Base-by-base conservation (phyloP, 768 basidiomycete species). In the Leucocoprinus leucothites region DNA sequence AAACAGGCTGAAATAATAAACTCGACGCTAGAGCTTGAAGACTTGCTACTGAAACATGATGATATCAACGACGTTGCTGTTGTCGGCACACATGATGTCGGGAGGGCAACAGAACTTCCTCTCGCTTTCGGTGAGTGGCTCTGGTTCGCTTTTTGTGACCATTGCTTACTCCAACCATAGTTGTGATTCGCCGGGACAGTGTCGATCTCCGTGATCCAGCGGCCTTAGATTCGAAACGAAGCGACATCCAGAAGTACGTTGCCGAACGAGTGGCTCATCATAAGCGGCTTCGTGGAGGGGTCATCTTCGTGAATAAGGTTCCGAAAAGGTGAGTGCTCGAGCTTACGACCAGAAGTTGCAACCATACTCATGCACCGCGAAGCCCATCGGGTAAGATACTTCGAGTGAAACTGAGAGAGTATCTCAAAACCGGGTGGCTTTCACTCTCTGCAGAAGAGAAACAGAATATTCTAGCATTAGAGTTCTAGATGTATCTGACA, bases 311-410 rank as follows among this genome's bases (percentile, higher is more conserved):
- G 21, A 9, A 50, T 14, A 50, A 40, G 8, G 22, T 50, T 16
- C 48, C 48, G 5, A 50, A 50, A n/a, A 50, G 48, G 48, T 50
- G 48, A 13, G 48, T n/a, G n/a, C n/a, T n/a, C n/a, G n/a, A n/a
- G n/a, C n/a, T n/a, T n/a, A n/a, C n/a, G n/a, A 43, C 11, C 7
- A 16, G 35, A 36, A 36, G 16, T 36, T 19, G 8, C 35, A 28
- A 24, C 24, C 22, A 24, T 25, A 22, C 44, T 24, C 9, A 22
- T 9, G 14, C 25, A 14, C 21, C 44, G 3, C 2, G 2, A 16
- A 50, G 48, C 24, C 48, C 48, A 24, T 50, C 48, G n/a, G 48
- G 48, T 8, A 50, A 50, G 16, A 50, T 50, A 9, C 22, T 50
- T 9, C 28, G 48, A 31, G 4, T 50, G 11, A 50, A 50, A 24